Percentiles rank a stretch among this genome's conserved stretches.
Evolutionary conservation across 2,329 filamentous ascomycete species (phyloP).

Genomic region (Corniculantispora saksenae): DNA sequence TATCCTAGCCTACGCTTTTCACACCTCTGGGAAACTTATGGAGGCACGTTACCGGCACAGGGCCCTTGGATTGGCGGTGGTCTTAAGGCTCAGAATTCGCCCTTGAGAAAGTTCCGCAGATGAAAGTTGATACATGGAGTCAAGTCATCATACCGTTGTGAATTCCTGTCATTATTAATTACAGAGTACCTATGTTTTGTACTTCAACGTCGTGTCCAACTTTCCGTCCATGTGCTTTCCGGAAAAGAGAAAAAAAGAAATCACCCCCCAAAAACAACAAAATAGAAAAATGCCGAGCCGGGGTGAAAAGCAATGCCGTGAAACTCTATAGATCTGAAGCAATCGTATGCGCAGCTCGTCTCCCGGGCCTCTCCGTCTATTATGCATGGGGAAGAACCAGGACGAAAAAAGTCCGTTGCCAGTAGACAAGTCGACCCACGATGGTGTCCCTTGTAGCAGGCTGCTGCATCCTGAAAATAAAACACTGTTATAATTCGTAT

Average conservation of each 20-base stretch:
- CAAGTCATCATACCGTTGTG: not conserved
- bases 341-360: not conserved
- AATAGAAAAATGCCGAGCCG: not conserved
- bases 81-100: too few relatives aligned
- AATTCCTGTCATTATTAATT: constrained; percentile 19
- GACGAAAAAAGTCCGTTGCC: not conserved
- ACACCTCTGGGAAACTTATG: too few relatives aligned
- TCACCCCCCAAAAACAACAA: not conserved
- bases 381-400: not conserved
- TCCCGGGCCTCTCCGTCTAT: not conserved
- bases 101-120: too few relatives aligned
- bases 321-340: not conserved
- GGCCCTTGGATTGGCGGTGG: too few relatives aligned
- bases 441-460: not conserved
- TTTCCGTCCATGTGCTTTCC: not conserved
- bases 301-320: not conserved
- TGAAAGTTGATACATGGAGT: too few relatives aligned
- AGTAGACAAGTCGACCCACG: not conserved
- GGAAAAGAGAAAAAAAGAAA: not conserved
- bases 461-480: not conserved
- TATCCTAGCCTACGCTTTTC: too few relatives aligned
- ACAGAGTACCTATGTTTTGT: constrained; percentile 14
- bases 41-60: too few relatives aligned
- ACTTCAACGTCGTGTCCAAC: constrained; percentile 11
- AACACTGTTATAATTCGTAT: not conserved